Conservation (phyloP, 1,284 basidiomycete species). For the Ganoderma sinense region DNA sequence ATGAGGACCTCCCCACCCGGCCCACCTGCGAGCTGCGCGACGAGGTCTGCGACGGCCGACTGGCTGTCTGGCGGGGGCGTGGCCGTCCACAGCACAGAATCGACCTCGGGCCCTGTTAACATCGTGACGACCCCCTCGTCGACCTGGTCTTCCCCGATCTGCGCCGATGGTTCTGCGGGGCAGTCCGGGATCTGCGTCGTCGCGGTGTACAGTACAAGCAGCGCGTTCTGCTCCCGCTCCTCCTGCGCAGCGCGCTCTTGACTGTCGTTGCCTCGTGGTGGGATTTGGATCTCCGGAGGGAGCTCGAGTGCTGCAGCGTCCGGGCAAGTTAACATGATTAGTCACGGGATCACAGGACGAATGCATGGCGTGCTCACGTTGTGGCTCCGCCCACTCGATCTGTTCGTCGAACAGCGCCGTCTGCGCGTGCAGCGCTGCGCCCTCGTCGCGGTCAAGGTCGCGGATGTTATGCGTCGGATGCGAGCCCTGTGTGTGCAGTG, state of each 20-base stretch:
- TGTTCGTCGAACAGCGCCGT: conserved; percentile 74
- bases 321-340: conserved; percentile 21
- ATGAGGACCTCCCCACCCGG: conserved; percentile 29
- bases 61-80: conserved; percentile 48
- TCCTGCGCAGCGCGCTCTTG: conserved; percentile 73
- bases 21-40: conserved; percentile 64
- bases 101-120: conserved; percentile 73
- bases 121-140: conserved; percentile 69
- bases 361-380: conserved; percentile 56
- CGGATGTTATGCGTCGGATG: conserved; percentile 74
- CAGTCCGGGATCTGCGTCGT: conserved; percentile 75
- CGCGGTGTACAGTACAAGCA: conserved; percentile 76
- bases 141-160: conserved; percentile 71
- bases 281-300: conserved; percentile 59
- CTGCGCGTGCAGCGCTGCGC: conserved; percentile 80
- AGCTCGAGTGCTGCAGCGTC: conserved; percentile 63
- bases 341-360: conserved; percentile 23
- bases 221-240: conserved; percentile 77
- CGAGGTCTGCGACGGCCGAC: conserved; percentile 68
- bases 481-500: conserved; percentile 61
- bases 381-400: conserved; percentile 82
- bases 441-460: conserved; percentile 85
- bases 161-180: conserved; percentile 70
- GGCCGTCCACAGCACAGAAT: conserved; percentile 68
- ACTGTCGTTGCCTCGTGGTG: conserved; percentile 68